phyloP scores from a whole-genome alignment of 2,329 filamentous ascomycete species.

The Hansfordia pulvinata region DNA sequence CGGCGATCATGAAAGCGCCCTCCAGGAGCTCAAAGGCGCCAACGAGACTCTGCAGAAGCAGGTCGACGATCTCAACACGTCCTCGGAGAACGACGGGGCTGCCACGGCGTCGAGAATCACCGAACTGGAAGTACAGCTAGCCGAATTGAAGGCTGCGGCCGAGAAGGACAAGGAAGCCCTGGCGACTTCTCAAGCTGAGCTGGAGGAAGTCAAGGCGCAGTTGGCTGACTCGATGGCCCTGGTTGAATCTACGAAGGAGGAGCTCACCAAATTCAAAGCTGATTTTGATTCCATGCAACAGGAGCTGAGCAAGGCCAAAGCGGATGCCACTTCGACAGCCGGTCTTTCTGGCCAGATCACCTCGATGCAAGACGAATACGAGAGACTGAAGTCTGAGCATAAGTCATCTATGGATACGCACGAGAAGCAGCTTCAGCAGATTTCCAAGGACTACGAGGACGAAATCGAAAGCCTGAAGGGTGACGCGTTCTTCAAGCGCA shows the following conservation, averaged over 20 bases:
- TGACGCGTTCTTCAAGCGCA: constrained; percentile 50
- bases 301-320: constrained; percentile 29
- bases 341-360: constrained; percentile 12
- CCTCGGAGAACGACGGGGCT: constrained; percentile 30
- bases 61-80: constrained; percentile 36
- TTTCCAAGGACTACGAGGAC: constrained; percentile 49
- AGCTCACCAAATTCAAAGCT: constrained; percentile 31
- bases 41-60: constrained; percentile 42
- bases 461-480: constrained; percentile 51
- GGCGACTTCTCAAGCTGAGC: constrained; percentile 25
- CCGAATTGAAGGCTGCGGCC: constrained; percentile 32
- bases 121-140: constrained; percentile 37
- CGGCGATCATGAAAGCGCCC: constrained; percentile 31
- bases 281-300: constrained; percentile 32
- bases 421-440: constrained; percentile 40
- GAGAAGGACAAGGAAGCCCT: constrained; percentile 35
- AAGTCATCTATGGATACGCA: constrained; percentile 30
- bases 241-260: constrained; percentile 22
- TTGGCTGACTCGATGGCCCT: constrained; percentile 14
- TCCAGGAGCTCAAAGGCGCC: constrained; percentile 33
- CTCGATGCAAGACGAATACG: constrained; percentile 18
- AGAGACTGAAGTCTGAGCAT: constrained; percentile 35
- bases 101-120: constrained; percentile 30
- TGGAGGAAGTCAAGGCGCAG: constrained; percentile 22
- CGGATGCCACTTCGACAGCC: constrained; percentile 23